phyloP scores from a whole-genome alignment of 2,329 filamentous ascomycete genomes.

The Ophiostoma sp. region DNA sequence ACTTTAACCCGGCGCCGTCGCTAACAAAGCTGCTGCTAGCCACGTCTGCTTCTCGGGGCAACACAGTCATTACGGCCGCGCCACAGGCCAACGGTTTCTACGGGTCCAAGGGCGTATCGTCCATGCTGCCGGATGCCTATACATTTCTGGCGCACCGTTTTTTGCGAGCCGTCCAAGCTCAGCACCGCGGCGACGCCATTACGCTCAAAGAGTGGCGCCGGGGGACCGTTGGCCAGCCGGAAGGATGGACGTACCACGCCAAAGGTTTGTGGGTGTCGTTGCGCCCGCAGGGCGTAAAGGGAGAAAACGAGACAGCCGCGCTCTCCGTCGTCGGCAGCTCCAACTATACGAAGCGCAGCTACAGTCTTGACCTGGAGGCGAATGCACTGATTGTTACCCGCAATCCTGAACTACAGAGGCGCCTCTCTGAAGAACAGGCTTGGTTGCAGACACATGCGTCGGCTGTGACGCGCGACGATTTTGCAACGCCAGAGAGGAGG shows the following conservation, averaged over 20 bases:
- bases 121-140: constrained; percentile 88
- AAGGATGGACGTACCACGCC: constrained; percentile 95
- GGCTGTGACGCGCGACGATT: constrained; percentile 71
- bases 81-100: constrained; percentile 96
- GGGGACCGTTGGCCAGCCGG: constrained; percentile 76
- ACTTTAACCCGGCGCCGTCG: constrained; percentile 92
- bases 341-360: constrained; percentile 94
- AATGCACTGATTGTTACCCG: constrained; percentile 83
- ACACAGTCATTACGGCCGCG: constrained; percentile 87
- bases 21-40: constrained; percentile 77
- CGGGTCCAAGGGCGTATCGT: constrained; percentile 80
- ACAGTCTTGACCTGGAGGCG: constrained; percentile 86
- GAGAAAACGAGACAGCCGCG: neutral
- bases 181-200: constrained; percentile 57
- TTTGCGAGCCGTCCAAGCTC: constrained; percentile 57
- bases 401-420: constrained; percentile 68
- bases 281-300: constrained; percentile 64
- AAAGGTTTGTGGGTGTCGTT: constrained; percentile 92
- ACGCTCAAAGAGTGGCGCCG: constrained; percentile 82
- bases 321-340: constrained; percentile 86
- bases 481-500: constrained; percentile 76
- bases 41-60: constrained; percentile 63
- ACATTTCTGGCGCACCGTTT: constrained; percentile 84
- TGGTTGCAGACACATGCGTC: constrained; percentile 76
- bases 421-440: constrained; percentile 75